phyloP scores from a whole-genome alignment of 192 early-diverging fungal genomes.

The Coemansia sp. region DNA sequence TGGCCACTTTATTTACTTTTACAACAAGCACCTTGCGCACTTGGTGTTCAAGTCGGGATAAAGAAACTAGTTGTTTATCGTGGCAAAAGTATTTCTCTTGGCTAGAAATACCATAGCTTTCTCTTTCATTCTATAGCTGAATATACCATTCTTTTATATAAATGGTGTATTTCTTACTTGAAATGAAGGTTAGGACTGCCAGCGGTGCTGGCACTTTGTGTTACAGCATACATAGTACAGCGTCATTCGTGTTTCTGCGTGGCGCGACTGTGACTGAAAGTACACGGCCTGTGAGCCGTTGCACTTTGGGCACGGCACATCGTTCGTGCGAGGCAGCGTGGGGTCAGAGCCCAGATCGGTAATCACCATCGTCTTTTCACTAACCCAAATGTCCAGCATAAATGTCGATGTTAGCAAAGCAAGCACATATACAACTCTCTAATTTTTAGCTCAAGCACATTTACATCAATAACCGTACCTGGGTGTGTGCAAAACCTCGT shows the following conservation, averaged over 20 bases:
- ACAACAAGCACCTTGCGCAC: conserved; percentile 90
- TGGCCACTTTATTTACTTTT: conserved; percentile 99
- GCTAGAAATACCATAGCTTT: neutral
- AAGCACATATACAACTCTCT: neutral
- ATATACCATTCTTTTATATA: conserved; percentile 3
- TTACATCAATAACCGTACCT: conserved; percentile 29
- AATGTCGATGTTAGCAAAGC: conserved; percentile 23
- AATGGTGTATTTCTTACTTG: neutral
- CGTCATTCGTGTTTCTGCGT: conserved; percentile 74
- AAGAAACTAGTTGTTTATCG: conserved; percentile 7
- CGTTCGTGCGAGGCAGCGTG: conserved; percentile 67
- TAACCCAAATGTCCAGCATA: conserved; percentile 5
- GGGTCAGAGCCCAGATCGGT: conserved; percentile 75
- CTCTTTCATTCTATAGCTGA: conserved; percentile 6
- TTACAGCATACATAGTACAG: conserved; percentile 78
- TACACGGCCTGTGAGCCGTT: conserved; percentile 64
- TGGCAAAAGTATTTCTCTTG: neutral
- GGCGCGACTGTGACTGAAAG: conserved; percentile 72
- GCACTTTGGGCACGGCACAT: conserved; percentile 63
- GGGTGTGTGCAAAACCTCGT: conserved; percentile 65
- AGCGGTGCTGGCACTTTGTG: conserved; percentile 67
- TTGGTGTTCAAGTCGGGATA: conserved; percentile 91
- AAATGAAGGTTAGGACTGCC: conserved; percentile 51
- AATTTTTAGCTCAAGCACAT: neutral
- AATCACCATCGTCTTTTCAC: conserved; percentile 72